Evolutionary conservation across 768 basidiomycete genomes (phyloP).

Genomic region (Pulveroboletus sp.): DNA sequence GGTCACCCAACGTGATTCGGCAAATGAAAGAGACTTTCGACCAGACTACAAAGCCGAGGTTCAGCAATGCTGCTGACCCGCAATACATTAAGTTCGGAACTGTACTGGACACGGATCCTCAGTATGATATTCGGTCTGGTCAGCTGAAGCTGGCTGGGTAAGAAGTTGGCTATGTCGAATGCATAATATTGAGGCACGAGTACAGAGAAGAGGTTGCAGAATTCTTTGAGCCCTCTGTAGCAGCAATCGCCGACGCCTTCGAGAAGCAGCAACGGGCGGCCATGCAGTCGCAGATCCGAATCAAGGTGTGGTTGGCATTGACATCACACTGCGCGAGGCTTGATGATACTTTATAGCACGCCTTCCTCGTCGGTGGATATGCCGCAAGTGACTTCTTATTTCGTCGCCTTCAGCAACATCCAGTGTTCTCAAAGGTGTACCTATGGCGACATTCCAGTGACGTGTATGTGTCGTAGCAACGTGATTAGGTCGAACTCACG

Average conservation of each 20-base stretch:
- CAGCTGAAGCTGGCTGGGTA: constrained; percentile 37
- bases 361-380: constrained; percentile 50
- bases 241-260: constrained; percentile 33
- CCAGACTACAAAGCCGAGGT: constrained; percentile 35
- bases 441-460: constrained; percentile 46
- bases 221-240: constrained; percentile 42
- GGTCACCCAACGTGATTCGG: constrained; percentile 26
- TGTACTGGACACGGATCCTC: constrained; percentile 29
- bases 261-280: constrained; percentile 22
- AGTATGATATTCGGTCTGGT: constrained; percentile 33
- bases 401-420: constrained; percentile 33
- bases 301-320: constrained; percentile 15
- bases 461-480: constrained; percentile 34
- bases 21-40: constrained; percentile 35
- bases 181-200: neutral
- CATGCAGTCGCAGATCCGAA: constrained; percentile 19
- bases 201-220: constrained; percentile 32
- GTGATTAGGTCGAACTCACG: neutral
- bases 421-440: constrained; percentile 34
- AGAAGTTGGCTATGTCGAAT: neutral
- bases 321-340: neutral
- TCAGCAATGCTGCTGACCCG: constrained; percentile 32
- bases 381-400: constrained; percentile 46
- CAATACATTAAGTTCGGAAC: constrained; percentile 39
- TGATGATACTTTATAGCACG: constrained; percentile 17